Evolutionary conservation across 176 grass and related monocot species (phyloP), one percentile per base, ranked within the genome.

Genomic region (Oryza meyeriana): DNA sequence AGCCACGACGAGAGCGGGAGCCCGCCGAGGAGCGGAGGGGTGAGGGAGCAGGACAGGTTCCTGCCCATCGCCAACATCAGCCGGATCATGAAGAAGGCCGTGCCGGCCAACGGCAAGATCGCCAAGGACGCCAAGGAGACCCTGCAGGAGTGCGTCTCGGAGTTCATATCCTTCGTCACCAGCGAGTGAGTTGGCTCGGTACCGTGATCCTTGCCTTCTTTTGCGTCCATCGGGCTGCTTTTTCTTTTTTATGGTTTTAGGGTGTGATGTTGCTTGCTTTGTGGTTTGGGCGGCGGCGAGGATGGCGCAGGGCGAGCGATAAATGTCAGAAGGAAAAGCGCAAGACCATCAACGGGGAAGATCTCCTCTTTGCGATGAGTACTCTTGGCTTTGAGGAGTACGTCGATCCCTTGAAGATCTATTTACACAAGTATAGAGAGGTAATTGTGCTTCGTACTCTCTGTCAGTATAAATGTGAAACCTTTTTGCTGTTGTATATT

Each of bases 31-130:
- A 80, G 79, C 33, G 75, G 84, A 8, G 86, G 86, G 28, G 87
- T 92, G 74, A 64, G 89, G 79, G 97, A 99, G 85, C 97, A 99
- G 88, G 97, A 99, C 83, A 65, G 97, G 28, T 99, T 96, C 81
- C 88, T 99, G 32, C 97, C 97, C 59, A 99, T 99, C 90, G 97
- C 97, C 55, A 99, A 99, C 87, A 99, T 99, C 86, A 99, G 97
- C 89, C 89, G 97, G 39, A 96, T 99, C 89, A 99, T 99, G 97
- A 99, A 99, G 87, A 99, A 99, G 91, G 97, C 93, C 35, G 87
- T 99, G 20, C 97, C 97, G 30, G 93, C 97, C 31, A 99, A 99
- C 90, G 93, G 91, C 40, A 99, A 99, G 89, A 99, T 99, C 79
- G 97, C 97, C 40, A 99, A 99, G 80, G 97, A 99, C 86, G 93